Evolutionary conservation across 352 stramenopile species (phyloP), one percentile per base, ranked within the genome.

Genomic region (Phytophthora sp.): DNA sequence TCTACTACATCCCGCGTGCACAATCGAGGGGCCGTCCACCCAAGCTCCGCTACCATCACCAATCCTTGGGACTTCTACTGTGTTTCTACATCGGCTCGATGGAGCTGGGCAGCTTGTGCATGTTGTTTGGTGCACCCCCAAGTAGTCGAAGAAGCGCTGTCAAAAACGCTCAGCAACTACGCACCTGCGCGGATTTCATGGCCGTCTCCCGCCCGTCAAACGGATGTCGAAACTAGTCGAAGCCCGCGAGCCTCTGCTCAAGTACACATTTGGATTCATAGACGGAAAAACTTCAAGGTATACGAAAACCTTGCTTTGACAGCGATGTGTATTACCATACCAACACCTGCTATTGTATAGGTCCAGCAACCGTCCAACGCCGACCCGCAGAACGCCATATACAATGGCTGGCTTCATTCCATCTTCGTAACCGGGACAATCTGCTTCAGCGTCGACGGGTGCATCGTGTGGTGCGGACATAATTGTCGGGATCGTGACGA

Each of bases 251-350:
- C 23, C 55, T 21, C 8, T 54, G 3, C 44, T 63, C 56, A 33
- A 65, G 72, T 13, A 82, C 61, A 63, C 44, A 3, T n/a, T 49
- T 67, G 13, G 57, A 4, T 57, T 65, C n/a, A 63, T 63, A 3
- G 42, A 63, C 5, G 30, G 55, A 9, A 63, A 55, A 12, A 55
- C 47, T 36, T 12, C 49, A 15, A 11, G 30, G 30, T 63, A 20
- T n/a, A 26, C 24, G 2, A 29, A 20, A 30, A 47, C 35, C n/a
- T 15, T 4, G 27, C 16, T 36, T 31, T 26, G n/a, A n/a, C n/a
- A n/a, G 31, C 7, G 31, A 58, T 26, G 1, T 41, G n/a, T 29
- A 41, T 30, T 26, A 29, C 9, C 24, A 0, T 36, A 9, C 26
- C 4, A n/a, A n/a, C n/a, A n/a, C n/a, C n/a, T n/a, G n/a, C 1